Evolutionary conservation across 805 yeast genomes (phyloP), one percentile per base, ranked within the genome.

Genomic region (Wickerhamiella cacticola): DNA sequence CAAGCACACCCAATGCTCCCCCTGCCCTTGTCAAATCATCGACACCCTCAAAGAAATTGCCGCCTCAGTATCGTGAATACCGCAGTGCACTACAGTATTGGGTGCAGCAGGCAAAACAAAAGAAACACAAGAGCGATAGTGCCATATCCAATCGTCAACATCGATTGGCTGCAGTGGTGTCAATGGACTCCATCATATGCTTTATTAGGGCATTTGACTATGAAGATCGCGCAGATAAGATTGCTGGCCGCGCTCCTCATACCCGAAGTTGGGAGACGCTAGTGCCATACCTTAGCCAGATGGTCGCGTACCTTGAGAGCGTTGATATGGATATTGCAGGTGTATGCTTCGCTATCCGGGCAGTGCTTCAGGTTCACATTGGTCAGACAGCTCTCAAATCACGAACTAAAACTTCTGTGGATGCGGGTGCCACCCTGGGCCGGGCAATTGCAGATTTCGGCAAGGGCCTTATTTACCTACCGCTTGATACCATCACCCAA

Each of bases 121-220:
- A 65, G 49, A 69, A 70, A 51, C 71, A 67, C 55, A 65, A 63
- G 35, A 59, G 69, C 12, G 73, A 70, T 51, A 49, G 58, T 1
- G 62, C 62, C 10, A 54, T 55, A 38, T 48, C 53, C 10, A 52
- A 53, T 3, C 54, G 63, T 6, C 51, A 64, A 42, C 54, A 51
- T 23, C 54, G 53, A 8, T 54, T 55, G n/a, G 66, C 71, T 1
- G 59, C 63, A 2, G 61, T 68, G 5, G 52, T 60, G 5, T 59
- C 62, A 9, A 52, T 69, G 48, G 75, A 70, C 53, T 59, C 79
- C 6, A 48, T 70, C 15, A 52, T 70, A 38, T 60, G 67, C 42
- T 63, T 65, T 47, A 59, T 66, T 46, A 57, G 66, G 3, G 67
- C 63, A 2, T 65, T 67, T 50, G 67, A 65, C 50, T 66, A 60